These are phyloP conservation scores for Sphaerulina populicola DNA, from an alignment of 2,329 filamentous ascomycete genomes.

Conservation along the genomic window DNA sequence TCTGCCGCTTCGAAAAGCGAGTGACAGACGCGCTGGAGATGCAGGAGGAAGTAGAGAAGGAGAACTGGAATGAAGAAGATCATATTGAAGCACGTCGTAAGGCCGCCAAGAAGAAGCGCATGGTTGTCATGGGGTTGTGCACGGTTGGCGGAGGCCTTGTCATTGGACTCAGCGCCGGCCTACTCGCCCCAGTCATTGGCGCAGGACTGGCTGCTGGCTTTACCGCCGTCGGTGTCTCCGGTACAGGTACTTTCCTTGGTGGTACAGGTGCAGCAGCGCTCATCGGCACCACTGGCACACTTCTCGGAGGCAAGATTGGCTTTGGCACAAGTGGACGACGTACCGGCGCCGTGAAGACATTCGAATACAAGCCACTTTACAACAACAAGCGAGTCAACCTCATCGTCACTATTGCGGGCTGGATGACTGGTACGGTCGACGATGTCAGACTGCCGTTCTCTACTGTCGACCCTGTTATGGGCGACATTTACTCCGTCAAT, in stretches of 20 bases:
- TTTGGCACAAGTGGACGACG: conserved; percentile 75
- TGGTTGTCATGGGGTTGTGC: conserved; percentile 92
- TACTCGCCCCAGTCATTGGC: conserved; percentile 88
- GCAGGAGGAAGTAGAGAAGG: conserved; percentile 87
- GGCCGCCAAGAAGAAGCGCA: conserved; percentile 67
- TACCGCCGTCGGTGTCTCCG: conserved; percentile 85
- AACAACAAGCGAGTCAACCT: conserved; percentile 97
- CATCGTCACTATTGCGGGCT: conserved; percentile 88
- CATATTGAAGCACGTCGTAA: conserved; percentile 84
- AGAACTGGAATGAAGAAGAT: conserved; percentile 96
- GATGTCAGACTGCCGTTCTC: conserved; percentile 92
- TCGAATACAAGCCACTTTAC: conserved; percentile 91
- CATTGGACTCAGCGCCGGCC: conserved; percentile 85
- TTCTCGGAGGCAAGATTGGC: conserved; percentile 80
- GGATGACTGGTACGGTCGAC: conserved; percentile 97
- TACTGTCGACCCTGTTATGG: conserved; percentile 95
- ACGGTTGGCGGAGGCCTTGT: conserved; percentile 92
- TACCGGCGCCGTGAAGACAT: conserved; percentile 87
- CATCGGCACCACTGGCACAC: conserved; percentile 80
- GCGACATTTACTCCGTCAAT: conserved; percentile 89
- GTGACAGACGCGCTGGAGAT: conserved; percentile 96
- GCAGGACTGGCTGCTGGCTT: conserved; percentile 90
- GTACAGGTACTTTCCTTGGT: conserved; percentile 80
- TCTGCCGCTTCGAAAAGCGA: conserved; percentile 92
- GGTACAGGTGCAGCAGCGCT: conserved; percentile 87